Evolutionary conservation across 1,139 yeast genomes (phyloP).

Genomic region (Scheffersomyces illinoinensis): DNA sequence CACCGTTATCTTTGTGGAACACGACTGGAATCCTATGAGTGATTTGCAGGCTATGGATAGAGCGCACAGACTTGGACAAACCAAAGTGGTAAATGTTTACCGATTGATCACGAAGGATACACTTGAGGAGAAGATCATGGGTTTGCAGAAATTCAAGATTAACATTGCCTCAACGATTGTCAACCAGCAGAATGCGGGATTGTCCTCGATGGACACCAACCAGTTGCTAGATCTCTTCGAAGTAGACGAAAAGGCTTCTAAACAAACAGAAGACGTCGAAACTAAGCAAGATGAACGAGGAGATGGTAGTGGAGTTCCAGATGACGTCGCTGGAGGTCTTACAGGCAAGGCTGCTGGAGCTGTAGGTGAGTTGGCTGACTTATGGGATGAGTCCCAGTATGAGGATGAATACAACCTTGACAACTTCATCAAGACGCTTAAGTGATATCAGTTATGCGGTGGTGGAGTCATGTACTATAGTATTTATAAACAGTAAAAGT

Average conservation of each 20-base stretch:
- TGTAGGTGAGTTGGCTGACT: slow-evolving; percentile 85
- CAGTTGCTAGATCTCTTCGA: slow-evolving; percentile 90
- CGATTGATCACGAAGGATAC: slow-evolving; percentile 90
- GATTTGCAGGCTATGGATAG: slow-evolving; percentile 99
- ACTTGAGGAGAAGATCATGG: slow-evolving; percentile 97
- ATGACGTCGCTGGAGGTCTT: slow-evolving; percentile 63
- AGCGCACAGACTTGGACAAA: slow-evolving; percentile 97
- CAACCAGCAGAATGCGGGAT: slow-evolving; percentile 93
- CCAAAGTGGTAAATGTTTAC: slow-evolving; percentile 94
- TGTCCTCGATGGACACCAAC: slow-evolving; percentile 94
- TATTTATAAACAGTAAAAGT: not conserved
- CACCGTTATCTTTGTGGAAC: slow-evolving; percentile 97
- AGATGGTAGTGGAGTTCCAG: slow-evolving; percentile 35
- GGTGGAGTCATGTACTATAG: not conserved
- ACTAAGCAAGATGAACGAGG: slow-evolving; percentile 32
- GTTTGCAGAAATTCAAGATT: slow-evolving; percentile 95
- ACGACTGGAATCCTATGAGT: slow-evolving; percentile 99
- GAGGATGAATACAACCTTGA: slow-evolving; percentile 96
- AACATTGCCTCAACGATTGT: slow-evolving; percentile 95
- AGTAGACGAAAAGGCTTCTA: slow-evolving; percentile 58
- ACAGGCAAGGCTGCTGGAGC: slow-evolving; percentile 68
- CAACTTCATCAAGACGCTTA: slow-evolving; percentile 80
- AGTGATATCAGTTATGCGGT: slow-evolving; percentile 20
- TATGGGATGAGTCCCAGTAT: slow-evolving; percentile 96
- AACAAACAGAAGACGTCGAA: slow-evolving; percentile 24